These are phyloP conservation scores for Onygenales sp. DNA, from an alignment of 2,329 filamentous ascomycete genomes.

Conservation along the genomic window DNA sequence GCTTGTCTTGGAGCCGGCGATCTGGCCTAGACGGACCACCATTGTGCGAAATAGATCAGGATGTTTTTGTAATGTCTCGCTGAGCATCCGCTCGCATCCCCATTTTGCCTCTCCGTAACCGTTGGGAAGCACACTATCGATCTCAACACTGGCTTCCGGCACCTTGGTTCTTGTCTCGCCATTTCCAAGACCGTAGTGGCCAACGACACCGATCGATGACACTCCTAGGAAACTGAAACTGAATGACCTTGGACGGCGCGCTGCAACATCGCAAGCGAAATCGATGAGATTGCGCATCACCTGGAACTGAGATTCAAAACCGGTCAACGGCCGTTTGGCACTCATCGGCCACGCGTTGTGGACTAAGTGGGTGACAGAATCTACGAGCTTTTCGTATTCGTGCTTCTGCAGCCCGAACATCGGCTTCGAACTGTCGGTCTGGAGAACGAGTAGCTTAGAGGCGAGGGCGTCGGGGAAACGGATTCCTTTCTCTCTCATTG, in stretches of 20 bases:
- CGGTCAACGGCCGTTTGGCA: constrained; percentile 41
- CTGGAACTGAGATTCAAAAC: constrained; percentile 43
- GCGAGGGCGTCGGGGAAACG: constrained; percentile 9
- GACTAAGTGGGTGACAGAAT: constrained; percentile 39
- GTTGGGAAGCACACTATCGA: constrained; percentile 33
- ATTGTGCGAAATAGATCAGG: constrained; percentile 35
- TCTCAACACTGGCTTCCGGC: constrained; percentile 33
- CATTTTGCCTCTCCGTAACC: constrained; percentile 48
- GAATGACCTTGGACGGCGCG: constrained; percentile 5
- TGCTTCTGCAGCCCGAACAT: constrained; percentile 38
- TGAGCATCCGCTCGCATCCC: constrained; percentile 42
- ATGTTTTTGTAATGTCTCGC: constrained; percentile 37
- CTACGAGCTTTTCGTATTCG: constrained; percentile 31
- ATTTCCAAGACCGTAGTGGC: constrained; percentile 19
- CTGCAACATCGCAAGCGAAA: constrained; percentile 29
- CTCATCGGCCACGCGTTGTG: constrained; percentile 50
- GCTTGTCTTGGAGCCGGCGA: constrained; percentile 40
- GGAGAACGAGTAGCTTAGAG: constrained; percentile 37
- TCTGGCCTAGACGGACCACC: constrained; percentile 42
- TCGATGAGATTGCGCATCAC: constrained; percentile 43
- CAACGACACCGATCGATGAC: constrained; percentile 34
- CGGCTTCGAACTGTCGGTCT: constrained; percentile 39
- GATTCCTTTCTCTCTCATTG: constrained; percentile 21
- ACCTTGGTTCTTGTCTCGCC: constrained; percentile 20
- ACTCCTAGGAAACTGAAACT: constrained; percentile 31